phyloP scores from a whole-genome alignment of 2,329 filamentous ascomycete genomes.

The Stagonosporopsis cucurbitacearum region DNA sequence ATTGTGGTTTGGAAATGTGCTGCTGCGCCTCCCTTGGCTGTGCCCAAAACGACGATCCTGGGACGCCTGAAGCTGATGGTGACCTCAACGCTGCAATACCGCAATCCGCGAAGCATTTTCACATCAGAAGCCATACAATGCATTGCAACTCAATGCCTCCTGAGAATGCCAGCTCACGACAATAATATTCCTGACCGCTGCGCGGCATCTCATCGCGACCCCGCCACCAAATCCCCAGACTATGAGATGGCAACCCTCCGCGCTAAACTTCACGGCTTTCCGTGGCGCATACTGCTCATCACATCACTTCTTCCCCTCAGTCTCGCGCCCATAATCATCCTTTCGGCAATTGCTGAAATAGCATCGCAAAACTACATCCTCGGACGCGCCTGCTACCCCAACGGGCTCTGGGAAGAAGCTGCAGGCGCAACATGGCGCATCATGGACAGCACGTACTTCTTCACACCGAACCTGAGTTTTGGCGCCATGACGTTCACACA shows the following conservation, averaged over 20 bases:
- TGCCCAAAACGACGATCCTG: not conserved
- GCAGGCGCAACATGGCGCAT: conserved; percentile 42
- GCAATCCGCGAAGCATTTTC: not conserved
- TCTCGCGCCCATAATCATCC: conserved; percentile 33
- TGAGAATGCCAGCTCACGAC: not conserved
- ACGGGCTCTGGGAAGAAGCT: conserved; percentile 40
- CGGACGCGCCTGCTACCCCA: conserved; percentile 41
- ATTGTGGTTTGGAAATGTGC: not conserved
- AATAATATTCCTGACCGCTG: not conserved
- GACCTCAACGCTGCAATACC: not conserved
- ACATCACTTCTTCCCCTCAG: conserved; percentile 31
- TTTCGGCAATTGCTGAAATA: conserved; percentile 37
- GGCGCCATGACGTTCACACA: conserved; percentile 44
- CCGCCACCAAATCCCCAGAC: not conserved
- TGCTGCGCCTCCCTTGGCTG: conserved; percentile 18
- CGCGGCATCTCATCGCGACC: not conserved
- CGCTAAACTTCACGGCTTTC: conserved; percentile 25
- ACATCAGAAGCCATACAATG: not conserved
- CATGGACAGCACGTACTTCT: conserved; percentile 45
- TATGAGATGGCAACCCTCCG: conserved; percentile 9
- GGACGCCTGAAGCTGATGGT: conserved; percentile 11
- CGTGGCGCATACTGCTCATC: conserved; percentile 31
- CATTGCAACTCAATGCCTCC: not conserved
- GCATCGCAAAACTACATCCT: conserved; percentile 37
- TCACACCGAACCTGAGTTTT: conserved; percentile 42